Evolutionary conservation across 306 rosid species (phyloP).

Genomic region (Purshia tridentata): DNA sequence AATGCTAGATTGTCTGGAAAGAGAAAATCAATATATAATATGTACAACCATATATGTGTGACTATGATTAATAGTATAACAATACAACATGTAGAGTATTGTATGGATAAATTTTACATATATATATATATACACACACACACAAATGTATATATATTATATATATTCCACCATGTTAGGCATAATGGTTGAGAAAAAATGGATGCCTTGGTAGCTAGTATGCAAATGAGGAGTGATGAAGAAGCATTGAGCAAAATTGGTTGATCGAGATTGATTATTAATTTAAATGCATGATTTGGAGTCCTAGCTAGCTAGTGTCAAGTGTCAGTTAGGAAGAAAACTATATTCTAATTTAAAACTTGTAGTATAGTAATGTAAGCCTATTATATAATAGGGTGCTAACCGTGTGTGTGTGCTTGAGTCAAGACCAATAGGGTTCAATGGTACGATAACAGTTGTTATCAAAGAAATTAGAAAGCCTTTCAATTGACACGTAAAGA

Average conservation of each 20-base stretch:
- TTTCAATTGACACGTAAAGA: conserved; percentile 21
- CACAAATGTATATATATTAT: no score
- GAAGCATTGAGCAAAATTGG: conserved; percentile 17
- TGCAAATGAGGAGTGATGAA: conserved; percentile 18
- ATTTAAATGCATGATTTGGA: neutral
- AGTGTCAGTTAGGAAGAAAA: conserved; percentile 23
- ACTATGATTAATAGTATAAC: no score
- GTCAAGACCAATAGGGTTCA: conserved; percentile 14
- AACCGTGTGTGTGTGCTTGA: neutral
- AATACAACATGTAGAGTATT: no score
- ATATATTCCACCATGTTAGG: conserved; percentile 25
- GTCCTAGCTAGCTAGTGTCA: conserved; percentile 3
- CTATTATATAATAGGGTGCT: conserved; percentile 7
- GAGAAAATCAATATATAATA: no score
- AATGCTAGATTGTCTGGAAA: no score
- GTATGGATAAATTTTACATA: no score
- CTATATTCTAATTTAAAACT: conserved; percentile 2
- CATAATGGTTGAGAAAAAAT: conserved; percentile 52
- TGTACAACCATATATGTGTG: no score
- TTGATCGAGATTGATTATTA: neutral
- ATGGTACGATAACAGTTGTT: neutral
- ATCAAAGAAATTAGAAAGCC: neutral
- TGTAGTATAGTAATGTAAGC: neutral
- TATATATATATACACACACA: no score
- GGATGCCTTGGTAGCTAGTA: neutral